These are phyloP conservation scores for Citrullus amarus DNA, from an alignment of 306 rosid genomes.

Conservation along the genomic window DNA sequence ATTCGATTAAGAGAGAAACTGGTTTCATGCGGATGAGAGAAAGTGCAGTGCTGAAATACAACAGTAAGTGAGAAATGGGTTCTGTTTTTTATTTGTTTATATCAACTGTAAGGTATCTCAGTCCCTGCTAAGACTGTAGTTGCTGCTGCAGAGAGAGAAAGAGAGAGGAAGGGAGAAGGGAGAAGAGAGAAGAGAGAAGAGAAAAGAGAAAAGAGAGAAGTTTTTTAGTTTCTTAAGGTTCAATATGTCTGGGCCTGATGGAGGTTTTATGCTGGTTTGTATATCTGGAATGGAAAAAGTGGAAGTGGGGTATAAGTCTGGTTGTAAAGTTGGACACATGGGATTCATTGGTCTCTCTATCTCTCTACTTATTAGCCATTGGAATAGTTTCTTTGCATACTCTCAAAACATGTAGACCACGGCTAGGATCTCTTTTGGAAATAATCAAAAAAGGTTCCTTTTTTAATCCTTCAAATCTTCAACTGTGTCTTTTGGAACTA, in stretches of 20 bases:
- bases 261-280: constrained; percentile 14
- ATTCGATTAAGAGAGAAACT: constrained; percentile 20
- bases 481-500: no score
- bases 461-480: neutral
- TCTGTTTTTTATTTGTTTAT: constrained; percentile 5
- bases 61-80: neutral
- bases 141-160: constrained; percentile 20
- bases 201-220: constrained; percentile 10
- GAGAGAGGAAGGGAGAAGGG: neutral
- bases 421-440: neutral
- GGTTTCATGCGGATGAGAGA: constrained; percentile 15
- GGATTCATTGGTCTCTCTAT: neutral
- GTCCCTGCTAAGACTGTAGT: constrained; percentile 15
- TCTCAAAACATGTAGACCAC: neutral
- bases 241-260: constrained; percentile 22
- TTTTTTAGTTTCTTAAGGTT: constrained; percentile 29
- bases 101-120: constrained; percentile 19
- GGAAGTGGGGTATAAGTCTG: constrained; percentile 3
- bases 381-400: neutral
- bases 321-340: constrained; percentile 4
- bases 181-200: neutral
- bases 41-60: constrained; percentile 9
- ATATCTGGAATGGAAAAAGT: constrained; percentile 7
- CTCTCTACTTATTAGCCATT: neutral
- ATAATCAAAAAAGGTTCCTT: neutral